A percentile compares a stretch with the other conserved stretches of the same genome.
Evolutionary conservation across 805 yeast genomes (phyloP).

Genomic region (Komagataella mondaviorum): DNA sequence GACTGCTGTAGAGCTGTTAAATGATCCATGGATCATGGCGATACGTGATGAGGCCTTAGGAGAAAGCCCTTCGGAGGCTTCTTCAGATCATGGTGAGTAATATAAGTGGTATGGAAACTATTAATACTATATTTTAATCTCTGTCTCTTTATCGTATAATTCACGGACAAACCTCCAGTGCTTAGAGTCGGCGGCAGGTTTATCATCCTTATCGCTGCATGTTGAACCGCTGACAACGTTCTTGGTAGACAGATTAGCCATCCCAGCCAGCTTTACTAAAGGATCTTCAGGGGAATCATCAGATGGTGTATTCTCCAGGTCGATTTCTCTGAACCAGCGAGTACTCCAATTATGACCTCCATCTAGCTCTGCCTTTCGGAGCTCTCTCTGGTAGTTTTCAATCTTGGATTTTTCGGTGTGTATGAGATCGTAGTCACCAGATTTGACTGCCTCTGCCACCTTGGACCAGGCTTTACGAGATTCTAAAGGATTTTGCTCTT

Average conservation of each 20-base stretch:
- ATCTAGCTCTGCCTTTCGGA: constrained; percentile 61
- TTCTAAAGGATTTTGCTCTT: constrained; percentile 70
- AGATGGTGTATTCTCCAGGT: constrained; percentile 17
- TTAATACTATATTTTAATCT: constrained; percentile 26
- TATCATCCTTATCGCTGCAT: constrained; percentile 41
- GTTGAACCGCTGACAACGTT: constrained; percentile 58
- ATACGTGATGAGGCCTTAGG: constrained; percentile 56
- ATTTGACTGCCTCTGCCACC: constrained; percentile 78
- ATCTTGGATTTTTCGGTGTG: constrained; percentile 62
- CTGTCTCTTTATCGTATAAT: constrained; percentile 46
- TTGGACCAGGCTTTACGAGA: constrained; percentile 80
- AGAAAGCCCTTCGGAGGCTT: not conserved
- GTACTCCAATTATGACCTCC: constrained; percentile 58
- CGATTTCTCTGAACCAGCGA: constrained; percentile 63
- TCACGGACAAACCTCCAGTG: constrained; percentile 63
- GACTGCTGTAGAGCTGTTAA: constrained; percentile 70
- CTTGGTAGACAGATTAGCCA: constrained; percentile 43
- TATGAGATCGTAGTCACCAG: constrained; percentile 65
- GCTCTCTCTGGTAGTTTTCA: constrained; percentile 76
- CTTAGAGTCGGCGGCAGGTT: constrained; percentile 14
- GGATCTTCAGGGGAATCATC: constrained; percentile 20
- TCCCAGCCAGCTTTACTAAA: constrained; percentile 25
- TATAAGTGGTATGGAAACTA: not conserved
- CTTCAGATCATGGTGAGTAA: constrained; percentile 4
- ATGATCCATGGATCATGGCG: constrained; percentile 81